Evolutionary conservation across 768 basidiomycete species (phyloP), one percentile per base, ranked within the genome.

Genomic region (Sarcodon aspratus): DNA sequence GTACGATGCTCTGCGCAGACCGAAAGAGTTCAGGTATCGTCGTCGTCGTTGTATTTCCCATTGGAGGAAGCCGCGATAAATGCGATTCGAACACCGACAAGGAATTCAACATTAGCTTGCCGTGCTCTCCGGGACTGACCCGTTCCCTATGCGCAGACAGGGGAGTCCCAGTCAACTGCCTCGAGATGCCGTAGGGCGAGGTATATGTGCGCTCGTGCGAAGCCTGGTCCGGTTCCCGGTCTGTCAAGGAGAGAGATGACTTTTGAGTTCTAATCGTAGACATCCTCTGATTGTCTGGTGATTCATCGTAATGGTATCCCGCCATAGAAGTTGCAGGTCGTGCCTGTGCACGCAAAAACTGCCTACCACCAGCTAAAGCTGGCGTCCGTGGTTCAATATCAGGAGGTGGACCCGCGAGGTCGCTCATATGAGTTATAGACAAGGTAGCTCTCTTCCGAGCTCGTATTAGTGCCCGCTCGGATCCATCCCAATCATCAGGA

Each of bases 51-150:
- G 67, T 68, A 34, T 66, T 61, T 5, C 64, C 63, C 63, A 67
- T 68, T 7, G 63, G 63, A 0, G 79, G 74, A 10, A 82, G 61
- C 44, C 82, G 79, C 17, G 71, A 63, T 1, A 89, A 64, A 21
- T 83, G 74, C 2, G 72, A 65, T 59, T 89, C 85, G 54, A 91
- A 87, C 70, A 83, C 76, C 4, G 66, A 60, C 11, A 90, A 64
- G 13, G 80, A 75, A 37, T 90, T 85, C 17, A 79, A 55, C 74
- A 90, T 79, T 42, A 91, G 63, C n/a, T 73, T 68, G 1, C 77
- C 69, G 55, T 89, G 88, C 54, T 89, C 85, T 3, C 62, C 48
- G 27, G 61, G 51, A 36, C 27, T 43, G 21, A 58, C 58, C 10
- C 55, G 56, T n/a, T 21, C 36, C 33, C 47, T 33, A 18, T 36